Evolutionary conservation across 2,329 filamentous ascomycete species (phyloP).

Genomic region (Pseudocercospora fijiensis): DNA sequence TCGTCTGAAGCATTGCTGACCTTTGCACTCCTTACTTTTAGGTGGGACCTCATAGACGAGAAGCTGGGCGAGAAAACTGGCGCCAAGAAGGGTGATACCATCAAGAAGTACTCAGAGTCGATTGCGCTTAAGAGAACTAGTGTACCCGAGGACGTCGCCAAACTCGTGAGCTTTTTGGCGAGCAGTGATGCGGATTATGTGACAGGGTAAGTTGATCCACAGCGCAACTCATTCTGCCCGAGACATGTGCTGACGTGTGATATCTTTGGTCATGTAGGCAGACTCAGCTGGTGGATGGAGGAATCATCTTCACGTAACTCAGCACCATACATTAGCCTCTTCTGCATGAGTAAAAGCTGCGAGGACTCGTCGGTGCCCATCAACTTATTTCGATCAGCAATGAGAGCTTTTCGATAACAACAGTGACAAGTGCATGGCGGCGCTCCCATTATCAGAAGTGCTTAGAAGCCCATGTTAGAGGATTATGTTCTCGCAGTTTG

Average conservation of each 20-base stretch:
- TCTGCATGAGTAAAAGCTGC: neutral
- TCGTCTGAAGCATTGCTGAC: neutral
- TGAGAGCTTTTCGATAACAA: neutral
- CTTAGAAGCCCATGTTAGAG: neutral
- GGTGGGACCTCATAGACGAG: constrained; percentile 65
- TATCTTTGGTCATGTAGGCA: constrained; percentile 47
- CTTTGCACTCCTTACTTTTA: neutral
- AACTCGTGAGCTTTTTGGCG: constrained; percentile 61
- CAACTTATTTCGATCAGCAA: neutral
- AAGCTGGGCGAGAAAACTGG: constrained; percentile 56
- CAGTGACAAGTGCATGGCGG: neutral
- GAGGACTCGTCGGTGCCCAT: neutral
- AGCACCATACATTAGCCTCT: neutral
- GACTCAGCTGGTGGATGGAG: constrained; percentile 55
- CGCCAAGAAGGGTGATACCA: constrained; percentile 45
- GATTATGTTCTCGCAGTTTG: neutral
- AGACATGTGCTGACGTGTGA: neutral
- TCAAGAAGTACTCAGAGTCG: constrained; percentile 57
- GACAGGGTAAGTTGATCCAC: constrained; percentile 63
- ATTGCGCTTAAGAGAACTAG: constrained; percentile 60
- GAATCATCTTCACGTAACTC: constrained; percentile 36
- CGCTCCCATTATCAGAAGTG: neutral
- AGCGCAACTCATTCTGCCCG: constrained; percentile 16
- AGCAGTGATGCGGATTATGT: constrained; percentile 62
- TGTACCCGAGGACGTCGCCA: constrained; percentile 60